Evolutionary conservation across 1,139 yeast species (phyloP).

Genomic region (Lodderomyces pseudojiufengensis): DNA sequence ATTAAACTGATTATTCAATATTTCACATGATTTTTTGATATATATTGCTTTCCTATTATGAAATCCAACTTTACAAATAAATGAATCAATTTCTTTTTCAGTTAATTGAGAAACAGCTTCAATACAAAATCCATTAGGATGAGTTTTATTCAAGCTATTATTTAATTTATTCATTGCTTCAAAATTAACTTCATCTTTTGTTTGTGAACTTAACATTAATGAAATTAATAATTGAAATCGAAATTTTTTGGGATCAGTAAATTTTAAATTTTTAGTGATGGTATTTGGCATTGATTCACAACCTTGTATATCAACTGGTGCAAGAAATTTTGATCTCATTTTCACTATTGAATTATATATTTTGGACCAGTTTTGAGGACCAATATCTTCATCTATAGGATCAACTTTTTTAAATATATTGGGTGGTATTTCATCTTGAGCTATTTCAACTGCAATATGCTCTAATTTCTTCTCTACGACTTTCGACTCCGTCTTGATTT

Average conservation of each 20-base stretch:
- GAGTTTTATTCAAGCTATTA: slow-evolving; percentile 20
- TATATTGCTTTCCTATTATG: slow-evolving; percentile 75
- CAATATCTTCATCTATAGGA: slow-evolving; percentile 9
- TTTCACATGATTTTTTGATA: slow-evolving; percentile 58
- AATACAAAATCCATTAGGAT: slow-evolving; percentile 19
- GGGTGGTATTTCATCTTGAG: slow-evolving; percentile 10
- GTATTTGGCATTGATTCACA: slow-evolving; percentile 71
- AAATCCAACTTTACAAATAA: slow-evolving; percentile 83
- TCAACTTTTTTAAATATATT: slow-evolving; percentile 17
- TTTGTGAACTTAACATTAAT: slow-evolving; percentile 86
- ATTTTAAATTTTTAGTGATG: slow-evolving; percentile 28
- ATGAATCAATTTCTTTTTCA: slow-evolving; percentile 56
- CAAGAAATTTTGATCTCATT: slow-evolving; percentile 59
- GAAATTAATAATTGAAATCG: slow-evolving; percentile 76
- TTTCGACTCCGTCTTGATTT: slow-evolving; percentile 6
- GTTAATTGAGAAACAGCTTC: slow-evolving; percentile 40
- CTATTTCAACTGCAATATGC: slow-evolving; percentile 1
- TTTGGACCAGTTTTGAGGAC: slow-evolving; percentile 49
- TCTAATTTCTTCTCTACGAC: slow-evolving; percentile 3
- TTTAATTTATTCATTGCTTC: slow-evolving; percentile 67
- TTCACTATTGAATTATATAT: slow-evolving; percentile 60
- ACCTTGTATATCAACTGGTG: slow-evolving; percentile 91
- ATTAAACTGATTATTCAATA: slow-evolving; percentile 46
- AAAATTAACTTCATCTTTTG: slow-evolving; percentile 83
- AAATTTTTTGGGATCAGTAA: slow-evolving; percentile 36